A percentile compares a stretch with the other conserved stretches of the same genome.
phyloP scores from a whole-genome alignment of 495 filamentous ascomycete genomes.

The Daldinia concentrica region DNA sequence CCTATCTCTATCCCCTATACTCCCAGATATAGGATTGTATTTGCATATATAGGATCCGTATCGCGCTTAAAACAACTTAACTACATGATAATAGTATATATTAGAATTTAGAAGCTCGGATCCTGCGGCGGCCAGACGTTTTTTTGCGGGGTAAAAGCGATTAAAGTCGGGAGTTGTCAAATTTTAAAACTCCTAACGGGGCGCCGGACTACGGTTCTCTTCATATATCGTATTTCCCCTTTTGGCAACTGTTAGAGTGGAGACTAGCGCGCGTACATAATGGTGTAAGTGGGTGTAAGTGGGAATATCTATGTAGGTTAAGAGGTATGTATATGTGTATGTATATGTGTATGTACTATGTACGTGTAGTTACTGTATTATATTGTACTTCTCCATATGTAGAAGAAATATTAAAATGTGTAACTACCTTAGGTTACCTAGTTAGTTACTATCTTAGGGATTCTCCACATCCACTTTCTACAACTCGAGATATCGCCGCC shows the following conservation, averaged over 20 bases:
- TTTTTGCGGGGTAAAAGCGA: slow-evolving; percentile 42
- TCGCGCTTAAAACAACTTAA: background rate
- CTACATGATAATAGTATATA: background rate
- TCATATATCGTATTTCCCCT: slow-evolving; percentile 33
- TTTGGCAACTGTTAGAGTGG: slow-evolving; percentile 41
- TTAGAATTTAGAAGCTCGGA: slow-evolving; percentile 15
- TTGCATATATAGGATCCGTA: background rate
- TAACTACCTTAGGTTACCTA: background rate
- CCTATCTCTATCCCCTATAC: too few relatives aligned
- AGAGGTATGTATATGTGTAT: background rate
- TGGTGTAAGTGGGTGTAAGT: slow-evolving; percentile 9
- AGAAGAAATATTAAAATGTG: background rate
- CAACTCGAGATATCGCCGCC: background rate
- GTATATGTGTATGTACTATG: background rate
- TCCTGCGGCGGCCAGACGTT: slow-evolving; percentile 21
- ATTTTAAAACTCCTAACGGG: slow-evolving; percentile 42
- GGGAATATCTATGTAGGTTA: background rate
- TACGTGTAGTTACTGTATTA: background rate
- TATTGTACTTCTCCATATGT: slow-evolving; percentile 1
- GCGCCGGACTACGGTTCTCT: slow-evolving; percentile 20
- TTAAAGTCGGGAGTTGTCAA: slow-evolving; percentile 38
- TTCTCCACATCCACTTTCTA: background rate
- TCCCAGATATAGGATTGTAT: background rate
- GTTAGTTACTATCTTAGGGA: background rate
- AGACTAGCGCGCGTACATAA: slow-evolving; percentile 5